Conservation (phyloP, 805 yeast genomes). For the Kazachstania bromeliacearum region DNA sequence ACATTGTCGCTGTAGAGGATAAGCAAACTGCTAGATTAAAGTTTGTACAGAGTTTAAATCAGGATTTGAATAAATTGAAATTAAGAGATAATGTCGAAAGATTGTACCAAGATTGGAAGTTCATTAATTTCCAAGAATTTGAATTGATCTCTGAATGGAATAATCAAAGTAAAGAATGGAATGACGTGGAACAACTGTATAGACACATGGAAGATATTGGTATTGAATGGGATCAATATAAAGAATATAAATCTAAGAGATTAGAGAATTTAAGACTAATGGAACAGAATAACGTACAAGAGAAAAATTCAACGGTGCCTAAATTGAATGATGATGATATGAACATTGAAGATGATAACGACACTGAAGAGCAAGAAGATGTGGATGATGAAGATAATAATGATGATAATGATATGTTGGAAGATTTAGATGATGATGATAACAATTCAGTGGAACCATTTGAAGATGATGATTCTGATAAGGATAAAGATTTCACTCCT, state of each 20-base stretch:
- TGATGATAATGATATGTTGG: too few relatives aligned
- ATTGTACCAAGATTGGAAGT: slow-evolving; percentile 29
- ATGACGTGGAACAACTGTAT: not conserved
- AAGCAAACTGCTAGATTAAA: not conserved
- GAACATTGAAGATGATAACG: slow-evolving; percentile 8
- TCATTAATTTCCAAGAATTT: slow-evolving; percentile 28
- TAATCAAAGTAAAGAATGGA: slow-evolving; percentile 22
- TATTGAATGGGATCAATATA: slow-evolving; percentile 2
- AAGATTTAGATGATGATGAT: slow-evolving; percentile 4
- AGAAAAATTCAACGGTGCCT: too few relatives aligned
- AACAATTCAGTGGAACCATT: too few relatives aligned
- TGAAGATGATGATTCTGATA: slow-evolving; percentile 4
- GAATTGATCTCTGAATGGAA: slow-evolving; percentile 31
- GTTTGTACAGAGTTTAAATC: slow-evolving; percentile 14
- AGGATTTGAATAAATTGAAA: slow-evolving; percentile 13
- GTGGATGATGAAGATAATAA: slow-evolving; percentile 7
- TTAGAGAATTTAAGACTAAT: too few relatives aligned
- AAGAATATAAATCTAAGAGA: not conserved
- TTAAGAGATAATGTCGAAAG: slow-evolving; percentile 20
- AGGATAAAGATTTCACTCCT: slow-evolving; percentile 19
- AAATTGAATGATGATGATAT: slow-evolving; percentile 7
- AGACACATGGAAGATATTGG: not conserved
- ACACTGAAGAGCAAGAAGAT: slow-evolving; percentile 8
- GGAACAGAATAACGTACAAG: too few relatives aligned
- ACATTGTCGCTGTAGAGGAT: not conserved